These are phyloP conservation scores for Aspergillus floridensis DNA, from an alignment of 2,329 filamentous ascomycete genomes.

Conservation along the genomic window DNA sequence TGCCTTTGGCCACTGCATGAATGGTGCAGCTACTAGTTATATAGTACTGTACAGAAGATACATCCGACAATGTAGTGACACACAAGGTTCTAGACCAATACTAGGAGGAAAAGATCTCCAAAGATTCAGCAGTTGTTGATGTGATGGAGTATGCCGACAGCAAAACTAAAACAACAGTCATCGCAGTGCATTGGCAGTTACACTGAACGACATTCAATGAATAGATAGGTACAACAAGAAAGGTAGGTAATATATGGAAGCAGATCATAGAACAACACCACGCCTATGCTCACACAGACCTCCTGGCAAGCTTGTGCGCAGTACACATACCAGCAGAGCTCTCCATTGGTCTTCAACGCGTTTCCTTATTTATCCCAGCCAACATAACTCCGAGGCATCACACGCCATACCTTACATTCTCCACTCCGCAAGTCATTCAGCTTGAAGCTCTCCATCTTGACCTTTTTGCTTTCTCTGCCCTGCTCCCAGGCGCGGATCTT, in stretches of 20 bases:
- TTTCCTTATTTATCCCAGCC: slow-evolving; percentile 65
- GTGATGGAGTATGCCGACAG: background rate
- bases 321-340: slow-evolving; percentile 17
- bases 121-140: background rate
- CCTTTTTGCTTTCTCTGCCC: slow-evolving; percentile 87
- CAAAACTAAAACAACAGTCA: background rate
- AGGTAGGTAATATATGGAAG: slow-evolving; percentile 11
- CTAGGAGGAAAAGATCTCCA: too few species aligned
- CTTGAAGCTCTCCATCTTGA: slow-evolving; percentile 91
- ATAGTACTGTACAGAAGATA: too few species aligned
- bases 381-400: slow-evolving; percentile 89
- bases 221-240: slow-evolving; percentile 23
- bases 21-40: too few species aligned
- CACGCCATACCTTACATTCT: slow-evolving; percentile 95
- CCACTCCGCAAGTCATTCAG: slow-evolving; percentile 87
- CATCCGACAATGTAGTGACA: too few species aligned
- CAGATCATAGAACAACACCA: slow-evolving; percentile 9
- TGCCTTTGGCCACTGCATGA: too few species aligned
- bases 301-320: slow-evolving; percentile 4
- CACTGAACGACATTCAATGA: slow-evolving; percentile 15
- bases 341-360: background rate
- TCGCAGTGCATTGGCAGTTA: background rate
- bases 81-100: too few species aligned
- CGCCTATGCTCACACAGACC: background rate
- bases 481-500: slow-evolving; percentile 96